Evolutionary conservation across 192 early-diverging fungal species (phyloP).

Genomic region (Coemansia sp.): DNA sequence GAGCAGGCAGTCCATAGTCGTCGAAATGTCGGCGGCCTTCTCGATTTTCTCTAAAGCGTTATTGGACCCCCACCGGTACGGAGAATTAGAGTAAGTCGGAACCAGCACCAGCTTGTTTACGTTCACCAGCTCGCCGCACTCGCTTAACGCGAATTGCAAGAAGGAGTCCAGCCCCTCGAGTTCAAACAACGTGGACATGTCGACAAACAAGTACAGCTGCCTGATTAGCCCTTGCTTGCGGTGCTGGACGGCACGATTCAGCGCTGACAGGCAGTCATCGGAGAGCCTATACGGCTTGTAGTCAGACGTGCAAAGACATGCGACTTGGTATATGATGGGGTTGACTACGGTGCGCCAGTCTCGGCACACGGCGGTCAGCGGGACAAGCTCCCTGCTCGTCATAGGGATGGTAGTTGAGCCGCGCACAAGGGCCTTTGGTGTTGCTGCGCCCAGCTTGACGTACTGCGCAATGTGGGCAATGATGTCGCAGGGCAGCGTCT

Average conservation of each 20-base stretch:
- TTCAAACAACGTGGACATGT: neutral
- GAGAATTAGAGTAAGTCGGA: neutral
- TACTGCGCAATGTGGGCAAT: neutral
- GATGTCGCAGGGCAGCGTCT: neutral
- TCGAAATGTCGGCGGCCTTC: slow-evolving; percentile 5
- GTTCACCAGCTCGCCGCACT: neutral
- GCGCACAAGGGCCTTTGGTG: neutral
- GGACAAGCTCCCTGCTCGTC: neutral
- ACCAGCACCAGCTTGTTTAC: neutral
- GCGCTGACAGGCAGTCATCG: neutral
- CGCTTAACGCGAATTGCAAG: neutral
- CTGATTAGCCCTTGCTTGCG: slow-evolving; percentile 5
- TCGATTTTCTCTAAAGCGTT: neutral
- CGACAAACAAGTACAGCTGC: slow-evolving; percentile 8
- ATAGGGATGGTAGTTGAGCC: neutral
- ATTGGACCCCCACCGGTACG: neutral
- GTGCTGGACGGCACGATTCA: neutral
- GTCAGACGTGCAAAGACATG: neutral
- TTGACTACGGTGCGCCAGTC: slow-evolving; percentile 13
- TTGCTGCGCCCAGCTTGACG: neutral
- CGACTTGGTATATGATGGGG: slow-evolving; percentile 13
- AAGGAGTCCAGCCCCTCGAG: neutral
- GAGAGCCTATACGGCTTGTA: neutral
- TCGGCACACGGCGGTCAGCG: slow-evolving; percentile 9
- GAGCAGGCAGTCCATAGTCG: neutral